Conservation (phyloP, 805 yeast genomes). For the Saturnispora zaruensis region DNA sequence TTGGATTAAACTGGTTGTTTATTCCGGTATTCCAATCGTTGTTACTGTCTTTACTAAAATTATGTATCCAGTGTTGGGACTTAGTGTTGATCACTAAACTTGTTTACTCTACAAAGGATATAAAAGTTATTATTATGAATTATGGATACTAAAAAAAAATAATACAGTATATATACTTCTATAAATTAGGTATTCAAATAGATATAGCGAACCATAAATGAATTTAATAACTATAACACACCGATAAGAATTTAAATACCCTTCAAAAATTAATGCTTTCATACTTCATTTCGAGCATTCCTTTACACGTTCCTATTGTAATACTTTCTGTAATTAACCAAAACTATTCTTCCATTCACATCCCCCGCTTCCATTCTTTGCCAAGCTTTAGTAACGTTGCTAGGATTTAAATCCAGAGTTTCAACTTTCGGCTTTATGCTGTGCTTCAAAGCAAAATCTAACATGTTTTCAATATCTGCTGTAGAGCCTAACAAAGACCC, state of each 20-base stretch:
- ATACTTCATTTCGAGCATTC: too few relatives aligned
- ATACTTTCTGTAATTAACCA: conserved; percentile 36
- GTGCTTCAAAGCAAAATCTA: conserved; percentile 39
- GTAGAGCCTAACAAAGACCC: conserved; percentile 36
- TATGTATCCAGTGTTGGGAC: conserved; percentile 2
- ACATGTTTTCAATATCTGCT: conserved; percentile 37
- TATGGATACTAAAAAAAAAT: not conserved
- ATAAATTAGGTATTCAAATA: not conserved
- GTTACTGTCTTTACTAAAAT: conserved; percentile 30
- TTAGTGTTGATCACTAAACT: not conserved
- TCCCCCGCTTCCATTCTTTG: conserved; percentile 39
- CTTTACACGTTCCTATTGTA: too few relatives aligned
- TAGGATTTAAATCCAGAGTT: conserved; percentile 36
- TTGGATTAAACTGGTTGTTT: conserved; percentile 66
- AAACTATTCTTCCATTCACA: conserved; percentile 44
- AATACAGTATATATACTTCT: not conserved
- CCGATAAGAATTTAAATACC: too few relatives aligned
- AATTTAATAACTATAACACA: too few relatives aligned
- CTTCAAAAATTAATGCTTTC: too few relatives aligned
- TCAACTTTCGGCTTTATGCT: conserved; percentile 43
- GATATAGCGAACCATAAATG: too few relatives aligned
- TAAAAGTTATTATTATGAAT: not conserved
- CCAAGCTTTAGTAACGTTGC: conserved; percentile 35
- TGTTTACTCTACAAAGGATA: not conserved
- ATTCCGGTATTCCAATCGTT: conserved; percentile 66